Base-by-base conservation (phyloP, 345 rosid genomes). In the Populus tremula region DNA sequence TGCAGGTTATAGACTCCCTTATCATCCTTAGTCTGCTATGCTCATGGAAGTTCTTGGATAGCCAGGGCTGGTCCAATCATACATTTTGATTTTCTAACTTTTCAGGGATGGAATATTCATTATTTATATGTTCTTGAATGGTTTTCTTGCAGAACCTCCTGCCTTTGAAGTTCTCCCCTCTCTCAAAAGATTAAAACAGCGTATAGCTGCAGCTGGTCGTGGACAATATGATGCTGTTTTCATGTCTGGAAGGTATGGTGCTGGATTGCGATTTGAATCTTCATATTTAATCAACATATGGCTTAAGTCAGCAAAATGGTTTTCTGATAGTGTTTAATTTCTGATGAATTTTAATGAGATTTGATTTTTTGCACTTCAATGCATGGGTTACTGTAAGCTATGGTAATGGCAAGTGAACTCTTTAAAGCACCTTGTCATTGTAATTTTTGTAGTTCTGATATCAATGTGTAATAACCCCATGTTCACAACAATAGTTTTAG, bases 131-230 rank as follows among this genome's bases (percentile, higher is more conserved):
- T 75, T 31, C 70, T 38, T 69, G 13, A 31, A 43, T 76, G 59
- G 84, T 8, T 73, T 78, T 27, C 72, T 76, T 81, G 87, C 91
- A 96, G 98, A 96, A 85, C 85, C 89, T 72, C 98, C 98, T 53
- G 99, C 99, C 21, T 93, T 95, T 85, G 87, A 89, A 81, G 93
- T 95, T 82, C 89, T 96, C 68, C 99, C 99, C 9, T 91, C 93
- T 74, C 97, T 96, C 36, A 93, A 85, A 84, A 87, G 91, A 78
- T 81, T 96, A 72, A 96, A 92, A 84, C 90, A 94, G 77, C 91
- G 97, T 27, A 77, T 92, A 73, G 79, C 83, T 71, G 92, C 96
- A 49, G 96, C 98, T 76, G 87, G 97, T 18, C 94, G 92, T 3
- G 98, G 94, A 65, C 87, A 92, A 79, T 96, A 96, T 77, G 85